Conservation (phyloP, 495 filamentous ascomycete genomes). For the Hypoxylon crocopeplum region DNA sequence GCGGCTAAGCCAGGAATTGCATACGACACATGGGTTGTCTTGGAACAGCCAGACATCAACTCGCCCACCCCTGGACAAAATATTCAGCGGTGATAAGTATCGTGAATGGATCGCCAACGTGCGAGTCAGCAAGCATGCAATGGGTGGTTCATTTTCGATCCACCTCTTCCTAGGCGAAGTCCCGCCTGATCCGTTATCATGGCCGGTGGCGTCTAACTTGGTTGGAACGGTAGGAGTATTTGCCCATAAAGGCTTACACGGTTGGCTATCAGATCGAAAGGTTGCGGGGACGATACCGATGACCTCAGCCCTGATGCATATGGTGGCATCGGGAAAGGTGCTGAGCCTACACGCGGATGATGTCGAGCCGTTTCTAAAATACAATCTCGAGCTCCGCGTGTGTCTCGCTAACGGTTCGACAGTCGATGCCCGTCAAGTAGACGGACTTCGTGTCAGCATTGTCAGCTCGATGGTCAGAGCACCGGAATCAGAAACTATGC, state of each 20-base stretch:
- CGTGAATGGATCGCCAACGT: conserved; percentile 70
- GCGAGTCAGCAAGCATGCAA: conserved; percentile 60
- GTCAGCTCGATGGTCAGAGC: conserved; percentile 50
- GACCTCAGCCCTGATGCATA: conserved; percentile 56
- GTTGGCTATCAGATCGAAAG: conserved; percentile 28
- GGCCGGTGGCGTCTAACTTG: conserved; percentile 52
- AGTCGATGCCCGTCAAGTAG: conserved; percentile 32
- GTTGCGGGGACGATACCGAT: conserved; percentile 64
- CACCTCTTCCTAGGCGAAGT: conserved; percentile 66
- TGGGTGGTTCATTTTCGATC: conserved; percentile 62
- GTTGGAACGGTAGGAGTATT: conserved; percentile 66
- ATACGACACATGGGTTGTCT: conserved; percentile 22
- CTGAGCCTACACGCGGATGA: conserved; percentile 47
- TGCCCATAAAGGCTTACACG: conserved; percentile 33
- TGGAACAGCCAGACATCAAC: conserved; percentile 28
- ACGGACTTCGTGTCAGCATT: conserved; percentile 46
- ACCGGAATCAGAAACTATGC: conserved; percentile 44
- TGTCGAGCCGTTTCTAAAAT: conserved; percentile 54
- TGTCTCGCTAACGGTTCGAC: conserved; percentile 40
- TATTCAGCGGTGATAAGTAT: conserved; percentile 45
- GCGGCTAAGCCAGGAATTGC: background rate
- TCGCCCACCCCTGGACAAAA: conserved; percentile 20
- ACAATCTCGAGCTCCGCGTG: conserved; percentile 50
- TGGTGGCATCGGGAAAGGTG: conserved; percentile 46
- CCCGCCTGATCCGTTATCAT: conserved; percentile 46